Conservation (phyloP, 495 filamentous ascomycete species). For the Coniosporium apollinis region DNA sequence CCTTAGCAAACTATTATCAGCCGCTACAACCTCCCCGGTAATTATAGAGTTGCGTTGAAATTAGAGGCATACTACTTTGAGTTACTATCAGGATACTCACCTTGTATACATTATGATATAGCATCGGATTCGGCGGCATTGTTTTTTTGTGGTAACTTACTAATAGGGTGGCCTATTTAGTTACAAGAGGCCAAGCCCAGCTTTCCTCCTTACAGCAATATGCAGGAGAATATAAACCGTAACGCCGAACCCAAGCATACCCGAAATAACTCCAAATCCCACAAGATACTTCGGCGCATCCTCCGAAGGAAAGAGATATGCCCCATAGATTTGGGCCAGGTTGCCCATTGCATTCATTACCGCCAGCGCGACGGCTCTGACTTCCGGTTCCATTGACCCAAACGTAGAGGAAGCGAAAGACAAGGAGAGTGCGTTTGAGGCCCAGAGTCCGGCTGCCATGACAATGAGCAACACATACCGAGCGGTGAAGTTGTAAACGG, state of each 20-base stretch:
- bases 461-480: constrained; percentile 36
- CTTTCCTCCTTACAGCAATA: too few species aligned
- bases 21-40: too few species aligned
- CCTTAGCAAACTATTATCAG: too few species aligned
- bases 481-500: constrained; percentile 28
- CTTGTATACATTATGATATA: too few species aligned
- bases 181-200: too few species aligned
- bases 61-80: too few species aligned
- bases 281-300: constrained; percentile 24
- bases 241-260: constrained; percentile 25
- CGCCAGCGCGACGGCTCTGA: constrained; percentile 30
- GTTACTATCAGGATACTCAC: too few species aligned
- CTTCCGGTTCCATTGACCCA: constrained; percentile 23
- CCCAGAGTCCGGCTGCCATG: constrained; percentile 33
- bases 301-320: constrained; percentile 20
- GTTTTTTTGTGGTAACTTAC: too few species aligned
- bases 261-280: constrained; percentile 26
- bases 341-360: constrained; percentile 36
- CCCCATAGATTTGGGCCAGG: constrained; percentile 34
- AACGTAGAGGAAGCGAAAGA: constrained; percentile 29
- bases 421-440: constrained; percentile 27
- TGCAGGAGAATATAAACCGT: constrained; percentile 19
- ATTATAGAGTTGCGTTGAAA: too few species aligned
- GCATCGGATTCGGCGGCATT: too few species aligned
- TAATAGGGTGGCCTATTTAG: too few species aligned